phyloP scores from a whole-genome alignment of 73 alveolate species.

The Tetrahymena malaccensis region DNA sequence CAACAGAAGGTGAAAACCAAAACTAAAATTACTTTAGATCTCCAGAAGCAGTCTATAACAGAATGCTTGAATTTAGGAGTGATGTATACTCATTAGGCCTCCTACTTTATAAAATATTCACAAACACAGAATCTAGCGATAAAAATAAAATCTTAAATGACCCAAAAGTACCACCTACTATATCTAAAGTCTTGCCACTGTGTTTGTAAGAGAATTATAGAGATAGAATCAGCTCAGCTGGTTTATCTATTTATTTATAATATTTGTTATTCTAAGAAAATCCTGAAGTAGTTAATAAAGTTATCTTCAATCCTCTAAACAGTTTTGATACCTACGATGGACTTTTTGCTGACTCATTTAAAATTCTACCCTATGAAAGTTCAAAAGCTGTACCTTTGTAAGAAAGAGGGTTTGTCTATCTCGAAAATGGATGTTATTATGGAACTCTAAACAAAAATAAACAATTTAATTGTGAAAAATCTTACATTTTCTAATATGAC shows the following conservation, averaged over 20 bases:
- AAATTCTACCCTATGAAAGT: neutral
- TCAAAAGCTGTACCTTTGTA: neutral
- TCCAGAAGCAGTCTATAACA: neutral
- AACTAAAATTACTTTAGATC: neutral
- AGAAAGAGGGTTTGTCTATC: neutral
- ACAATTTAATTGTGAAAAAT: neutral
- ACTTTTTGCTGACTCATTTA: neutral
- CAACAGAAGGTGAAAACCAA: neutral
- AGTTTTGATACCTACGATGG: neutral
- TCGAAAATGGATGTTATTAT: neutral
- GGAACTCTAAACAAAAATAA: neutral
- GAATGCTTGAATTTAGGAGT: neutral
- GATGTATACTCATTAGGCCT: neutral
- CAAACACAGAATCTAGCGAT: neutral
- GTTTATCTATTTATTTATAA: neutral
- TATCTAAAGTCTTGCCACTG: neutral
- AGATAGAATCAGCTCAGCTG: neutral
- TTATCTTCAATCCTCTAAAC: neutral
- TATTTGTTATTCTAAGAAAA: neutral
- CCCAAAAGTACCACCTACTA: neutral
- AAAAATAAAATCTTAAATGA: neutral
- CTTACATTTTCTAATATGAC: neutral
- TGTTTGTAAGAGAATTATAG: neutral
- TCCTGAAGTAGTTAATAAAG: neutral
- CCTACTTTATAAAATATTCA: neutral